Percentiles rank a stretch among this genome's conserved stretches.
phyloP scores from a whole-genome alignment of 805 yeast species.

The Candida coleopterorum region DNA sequence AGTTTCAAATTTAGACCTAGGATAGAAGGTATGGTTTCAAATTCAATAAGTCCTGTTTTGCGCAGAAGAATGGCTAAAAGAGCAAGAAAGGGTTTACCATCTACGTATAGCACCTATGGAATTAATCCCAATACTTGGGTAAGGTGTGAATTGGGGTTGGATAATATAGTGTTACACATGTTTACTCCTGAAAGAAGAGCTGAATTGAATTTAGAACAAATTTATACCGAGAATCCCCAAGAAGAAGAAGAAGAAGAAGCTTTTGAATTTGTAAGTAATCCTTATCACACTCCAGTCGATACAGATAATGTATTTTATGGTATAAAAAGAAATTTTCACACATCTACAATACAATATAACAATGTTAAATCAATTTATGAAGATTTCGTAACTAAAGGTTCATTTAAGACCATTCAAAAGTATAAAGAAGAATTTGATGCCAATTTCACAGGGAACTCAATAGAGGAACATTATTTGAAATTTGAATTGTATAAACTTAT shows the following conservation, averaged over 20 bases:
- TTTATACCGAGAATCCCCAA: conserved; percentile 53
- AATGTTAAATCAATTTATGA: conserved; percentile 2
- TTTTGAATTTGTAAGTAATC: background rate
- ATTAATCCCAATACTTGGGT: conserved; percentile 72
- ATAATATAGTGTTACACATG: conserved; percentile 65
- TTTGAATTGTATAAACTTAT: conserved; percentile 21
- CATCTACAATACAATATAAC: conserved; percentile 17
- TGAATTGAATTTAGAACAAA: conserved; percentile 63
- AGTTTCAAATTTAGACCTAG: conserved; percentile 34
- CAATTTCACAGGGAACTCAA: conserved; percentile 7
- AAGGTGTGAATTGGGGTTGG: conserved; percentile 62
- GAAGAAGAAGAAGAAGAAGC: conserved; percentile 23
- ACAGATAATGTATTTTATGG: conserved; percentile 42
- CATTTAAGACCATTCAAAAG: background rate
- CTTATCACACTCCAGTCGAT: conserved; percentile 1
- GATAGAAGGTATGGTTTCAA: conserved; percentile 69
- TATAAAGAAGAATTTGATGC: conserved; percentile 13
- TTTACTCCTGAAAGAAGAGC: conserved; percentile 65
- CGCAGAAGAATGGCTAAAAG: conserved; percentile 42
- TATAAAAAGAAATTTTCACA: conserved; percentile 37
- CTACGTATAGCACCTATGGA: conserved; percentile 55
- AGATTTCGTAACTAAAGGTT: background rate
- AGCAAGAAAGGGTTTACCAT: conserved; percentile 49
- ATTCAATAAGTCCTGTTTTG: conserved; percentile 40
- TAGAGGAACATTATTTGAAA: conserved; percentile 18